Evolutionary conservation across 2,329 filamentous ascomycete genomes (phyloP).

Genomic region (Ophiostoma populinum): DNA sequence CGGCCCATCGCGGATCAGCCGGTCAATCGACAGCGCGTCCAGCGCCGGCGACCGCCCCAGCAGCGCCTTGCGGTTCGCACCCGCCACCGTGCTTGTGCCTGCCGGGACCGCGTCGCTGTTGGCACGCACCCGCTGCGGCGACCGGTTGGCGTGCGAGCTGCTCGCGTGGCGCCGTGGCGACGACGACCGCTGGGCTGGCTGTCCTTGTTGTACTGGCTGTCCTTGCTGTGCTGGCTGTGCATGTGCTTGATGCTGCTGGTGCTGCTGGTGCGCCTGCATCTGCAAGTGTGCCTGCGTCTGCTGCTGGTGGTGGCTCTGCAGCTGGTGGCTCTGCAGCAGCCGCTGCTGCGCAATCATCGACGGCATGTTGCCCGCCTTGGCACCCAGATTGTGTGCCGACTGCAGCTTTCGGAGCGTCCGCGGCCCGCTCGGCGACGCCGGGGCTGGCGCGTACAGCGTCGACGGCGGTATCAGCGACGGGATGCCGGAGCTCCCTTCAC

Average conservation of each 20-base stretch:
- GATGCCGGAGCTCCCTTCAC: slow-evolving; percentile 13
- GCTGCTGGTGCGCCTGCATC: slow-evolving; percentile 34
- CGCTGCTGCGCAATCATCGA: slow-evolving; percentile 36
- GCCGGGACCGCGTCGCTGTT: slow-evolving; percentile 48
- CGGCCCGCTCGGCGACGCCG: slow-evolving; percentile 46
- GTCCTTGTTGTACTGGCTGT: too few species aligned
- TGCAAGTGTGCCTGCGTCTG: slow-evolving; percentile 7
- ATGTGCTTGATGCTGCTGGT: slow-evolving; percentile 18
- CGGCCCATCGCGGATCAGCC: slow-evolving; percentile 65
- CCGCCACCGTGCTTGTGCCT: slow-evolving; percentile 17
- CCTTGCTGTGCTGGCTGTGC: too few species aligned
- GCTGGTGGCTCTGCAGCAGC: slow-evolving; percentile 28
- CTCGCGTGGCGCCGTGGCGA: slow-evolving; percentile 20
- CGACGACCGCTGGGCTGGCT: too few species aligned
- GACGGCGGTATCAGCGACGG: slow-evolving; percentile 17
- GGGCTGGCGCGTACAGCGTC: slow-evolving; percentile 27
- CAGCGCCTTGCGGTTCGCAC: slow-evolving; percentile 25
- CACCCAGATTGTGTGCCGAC: slow-evolving; percentile 53
- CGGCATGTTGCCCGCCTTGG: slow-evolving; percentile 31
- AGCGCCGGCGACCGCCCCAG: slow-evolving; percentile 29
- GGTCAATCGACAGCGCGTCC: slow-evolving; percentile 49
- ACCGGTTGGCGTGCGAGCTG: slow-evolving; percentile 16
- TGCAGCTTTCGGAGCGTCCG: slow-evolving; percentile 56
- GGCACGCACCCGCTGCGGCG: slow-evolving; percentile 43
- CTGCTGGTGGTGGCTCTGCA: slow-evolving; percentile 20